Percentiles rank a stretch among this genome's conserved stretches.
Conservation (phyloP, 208 protist genomes). For the Crithidia brevicula region DNA sequence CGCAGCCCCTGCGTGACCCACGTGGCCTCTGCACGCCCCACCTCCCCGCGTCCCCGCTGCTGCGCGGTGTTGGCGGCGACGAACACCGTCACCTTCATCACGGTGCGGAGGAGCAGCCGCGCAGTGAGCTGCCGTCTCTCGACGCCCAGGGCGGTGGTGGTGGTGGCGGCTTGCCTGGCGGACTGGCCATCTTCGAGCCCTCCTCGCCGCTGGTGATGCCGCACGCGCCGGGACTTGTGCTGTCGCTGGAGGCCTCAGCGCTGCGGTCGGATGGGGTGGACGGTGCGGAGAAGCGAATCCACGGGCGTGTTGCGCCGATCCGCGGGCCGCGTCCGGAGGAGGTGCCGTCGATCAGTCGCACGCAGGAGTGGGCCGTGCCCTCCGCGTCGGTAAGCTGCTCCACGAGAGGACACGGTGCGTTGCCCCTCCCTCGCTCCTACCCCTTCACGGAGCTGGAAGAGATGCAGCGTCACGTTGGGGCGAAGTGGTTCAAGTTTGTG, state of each 20-base stretch:
- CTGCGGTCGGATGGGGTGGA: neutral
- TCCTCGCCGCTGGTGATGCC: neutral
- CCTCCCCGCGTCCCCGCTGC: neutral
- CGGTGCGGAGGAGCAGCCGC: neutral
- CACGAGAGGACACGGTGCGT: neutral
- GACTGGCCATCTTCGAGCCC: conserved; percentile 1
- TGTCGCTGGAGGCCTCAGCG: neutral
- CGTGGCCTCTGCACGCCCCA: conserved; percentile 1
- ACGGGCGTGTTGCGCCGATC: neutral
- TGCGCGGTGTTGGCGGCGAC: too few species aligned
- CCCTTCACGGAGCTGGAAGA: neutral
- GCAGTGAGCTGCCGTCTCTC: conserved; percentile 15
- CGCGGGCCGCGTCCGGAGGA: neutral
- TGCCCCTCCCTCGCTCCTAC: neutral
- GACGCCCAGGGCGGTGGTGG: neutral
- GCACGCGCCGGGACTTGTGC: neutral
- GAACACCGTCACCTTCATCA: neutral
- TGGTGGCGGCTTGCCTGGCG: neutral
- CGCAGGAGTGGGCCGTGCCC: conserved; percentile 1
- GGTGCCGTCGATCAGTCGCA: conserved; percentile 1
- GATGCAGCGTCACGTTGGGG: neutral
- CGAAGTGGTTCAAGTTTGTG: conserved; percentile 25
- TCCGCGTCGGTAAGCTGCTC: neutral
- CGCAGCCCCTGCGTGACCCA: neutral
- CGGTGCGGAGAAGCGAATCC: too few species aligned